Evolutionary conservation across 2,329 filamentous ascomycete genomes (phyloP).

Genomic region (Coniochaeta sp.): DNA sequence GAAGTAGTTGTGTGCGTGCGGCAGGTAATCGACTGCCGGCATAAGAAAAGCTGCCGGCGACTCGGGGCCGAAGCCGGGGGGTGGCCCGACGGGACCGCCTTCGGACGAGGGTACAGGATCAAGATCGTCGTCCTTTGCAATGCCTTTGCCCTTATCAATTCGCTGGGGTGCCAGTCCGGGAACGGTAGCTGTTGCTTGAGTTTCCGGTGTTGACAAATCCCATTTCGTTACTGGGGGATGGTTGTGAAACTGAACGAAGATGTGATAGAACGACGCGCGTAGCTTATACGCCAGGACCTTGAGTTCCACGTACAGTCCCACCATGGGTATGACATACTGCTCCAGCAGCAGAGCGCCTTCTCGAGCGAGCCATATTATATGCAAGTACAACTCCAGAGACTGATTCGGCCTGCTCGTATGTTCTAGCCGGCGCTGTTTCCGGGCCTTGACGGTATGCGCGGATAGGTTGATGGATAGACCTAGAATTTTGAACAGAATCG

Average conservation of each 20-base stretch:
- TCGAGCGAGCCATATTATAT: slow-evolving; percentile 91
- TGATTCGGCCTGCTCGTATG: slow-evolving; percentile 59
- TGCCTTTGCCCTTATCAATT: slow-evolving; percentile 40
- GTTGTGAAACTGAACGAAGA: slow-evolving; percentile 95
- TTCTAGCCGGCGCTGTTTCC: slow-evolving; percentile 77
- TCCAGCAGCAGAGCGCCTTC: slow-evolving; percentile 88
- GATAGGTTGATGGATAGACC: slow-evolving; percentile 86
- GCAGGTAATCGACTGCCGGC: slow-evolving; percentile 72
- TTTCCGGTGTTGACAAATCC: slow-evolving; percentile 42
- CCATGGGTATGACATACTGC: slow-evolving; percentile 78
- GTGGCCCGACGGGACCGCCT: slow-evolving; percentile 50
- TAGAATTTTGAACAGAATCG: slow-evolving; percentile 82
- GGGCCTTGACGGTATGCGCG: slow-evolving; percentile 72
- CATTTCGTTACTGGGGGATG: slow-evolving; percentile 66
- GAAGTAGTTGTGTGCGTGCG: slow-evolving; percentile 75
- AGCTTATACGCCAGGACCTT: slow-evolving; percentile 89
- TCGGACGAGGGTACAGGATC: slow-evolving; percentile 39
- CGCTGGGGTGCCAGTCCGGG: slow-evolving; percentile 24
- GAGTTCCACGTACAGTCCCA: slow-evolving; percentile 69
- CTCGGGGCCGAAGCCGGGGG: slow-evolving; percentile 44
- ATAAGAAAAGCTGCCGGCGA: slow-evolving; percentile 67
- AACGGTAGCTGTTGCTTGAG: slow-evolving; percentile 23
- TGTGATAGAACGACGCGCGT: slow-evolving; percentile 89
- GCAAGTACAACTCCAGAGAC: slow-evolving; percentile 71
- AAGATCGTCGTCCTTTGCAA: slow-evolving; percentile 34